These are phyloP conservation scores for Cercospora janseana DNA, from an alignment of 2,329 filamentous ascomycete genomes.

Conservation along the genomic window DNA sequence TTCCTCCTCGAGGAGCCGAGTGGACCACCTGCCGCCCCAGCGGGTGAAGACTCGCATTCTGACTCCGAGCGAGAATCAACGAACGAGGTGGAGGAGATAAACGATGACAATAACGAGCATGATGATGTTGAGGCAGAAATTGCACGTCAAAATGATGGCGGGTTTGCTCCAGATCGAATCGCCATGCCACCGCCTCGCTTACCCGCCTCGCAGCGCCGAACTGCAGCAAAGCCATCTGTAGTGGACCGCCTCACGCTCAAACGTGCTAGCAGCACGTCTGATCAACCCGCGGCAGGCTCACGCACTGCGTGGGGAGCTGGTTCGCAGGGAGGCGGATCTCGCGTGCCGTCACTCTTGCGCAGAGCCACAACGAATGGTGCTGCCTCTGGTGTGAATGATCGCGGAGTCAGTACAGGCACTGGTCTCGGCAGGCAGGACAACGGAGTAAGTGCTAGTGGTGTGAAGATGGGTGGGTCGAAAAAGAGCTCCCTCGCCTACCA, in stretches of 20 bases:
- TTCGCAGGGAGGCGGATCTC: slow-evolving; percentile 53
- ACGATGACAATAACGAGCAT: slow-evolving; percentile 48
- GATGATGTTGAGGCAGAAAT: slow-evolving; percentile 42
- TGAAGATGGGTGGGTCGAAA: slow-evolving; percentile 54
- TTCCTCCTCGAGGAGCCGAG: slow-evolving; percentile 70
- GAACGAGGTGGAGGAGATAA: slow-evolving; percentile 44
- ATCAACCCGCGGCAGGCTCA: slow-evolving; percentile 18
- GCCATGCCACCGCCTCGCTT: slow-evolving; percentile 42
- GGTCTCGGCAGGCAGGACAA: slow-evolving; percentile 33
- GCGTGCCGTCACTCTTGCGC: slow-evolving; percentile 68
- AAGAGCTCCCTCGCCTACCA: slow-evolving; percentile 61
- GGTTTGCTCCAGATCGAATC: slow-evolving; percentile 32
- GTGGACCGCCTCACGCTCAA: slow-evolving; percentile 74
- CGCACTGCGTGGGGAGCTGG: slow-evolving; percentile 42
- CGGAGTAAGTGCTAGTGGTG: slow-evolving; percentile 25
- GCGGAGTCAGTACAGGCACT: slow-evolving; percentile 41
- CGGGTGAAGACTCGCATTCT: slow-evolving; percentile 56
- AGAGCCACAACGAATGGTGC: slow-evolving; percentile 62
- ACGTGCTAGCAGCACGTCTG: slow-evolving; percentile 31
- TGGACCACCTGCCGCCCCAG: slow-evolving; percentile 24
- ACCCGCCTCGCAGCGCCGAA: slow-evolving; percentile 39
- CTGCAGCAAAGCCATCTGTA: slow-evolving; percentile 46
- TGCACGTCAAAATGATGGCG: slow-evolving; percentile 35
- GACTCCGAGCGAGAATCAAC: slow-evolving; percentile 47
- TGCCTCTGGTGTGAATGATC: slow-evolving; percentile 33